Conservation (phyloP, 495 filamentous ascomycete genomes). For the Aeminium ludgeri region DNA sequence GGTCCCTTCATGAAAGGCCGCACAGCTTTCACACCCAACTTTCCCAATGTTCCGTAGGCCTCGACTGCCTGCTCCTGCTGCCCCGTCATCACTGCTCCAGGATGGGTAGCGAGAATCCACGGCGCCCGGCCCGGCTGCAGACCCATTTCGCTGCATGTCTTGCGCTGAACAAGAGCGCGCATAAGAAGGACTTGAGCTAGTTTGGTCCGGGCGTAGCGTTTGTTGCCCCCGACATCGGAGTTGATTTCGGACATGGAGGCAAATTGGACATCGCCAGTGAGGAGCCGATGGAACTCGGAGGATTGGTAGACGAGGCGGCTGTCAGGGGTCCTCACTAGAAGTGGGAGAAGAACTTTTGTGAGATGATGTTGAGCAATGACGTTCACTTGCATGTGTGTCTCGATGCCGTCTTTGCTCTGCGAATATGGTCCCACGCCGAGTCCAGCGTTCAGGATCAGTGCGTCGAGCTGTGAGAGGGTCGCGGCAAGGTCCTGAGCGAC, state of each 20-base stretch:
- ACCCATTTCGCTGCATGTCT: conserved; percentile 25
- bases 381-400: conserved; percentile 26
- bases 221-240: conserved; percentile 32
- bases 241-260: conserved; percentile 37
- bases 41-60: conserved; percentile 32
- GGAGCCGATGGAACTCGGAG: conserved; percentile 35
- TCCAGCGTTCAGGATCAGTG: conserved; percentile 21
- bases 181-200: conserved; percentile 37
- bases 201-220: conserved; percentile 39
- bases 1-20: conserved; percentile 37
- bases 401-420: conserved; percentile 22
- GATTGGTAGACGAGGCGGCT: conserved; percentile 35
- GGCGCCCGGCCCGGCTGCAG: conserved; percentile 17
- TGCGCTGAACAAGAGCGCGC: conserved; percentile 21
- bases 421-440: conserved; percentile 22
- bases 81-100: conserved; percentile 32
- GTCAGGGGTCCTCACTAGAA: conserved; percentile 18
- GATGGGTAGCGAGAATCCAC: conserved; percentile 34
- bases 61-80: conserved; percentile 37
- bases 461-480: conserved; percentile 17
- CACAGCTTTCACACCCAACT: conserved; percentile 24
- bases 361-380: conserved; percentile 22
- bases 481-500: conserved; percentile 18
- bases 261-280: conserved; percentile 32
- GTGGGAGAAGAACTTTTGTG: conserved; percentile 17